Percentiles rank a stretch among this genome's conserved stretches.
Conservation (phyloP, 208 protist species). For the Tetramitus jugosus region DNA sequence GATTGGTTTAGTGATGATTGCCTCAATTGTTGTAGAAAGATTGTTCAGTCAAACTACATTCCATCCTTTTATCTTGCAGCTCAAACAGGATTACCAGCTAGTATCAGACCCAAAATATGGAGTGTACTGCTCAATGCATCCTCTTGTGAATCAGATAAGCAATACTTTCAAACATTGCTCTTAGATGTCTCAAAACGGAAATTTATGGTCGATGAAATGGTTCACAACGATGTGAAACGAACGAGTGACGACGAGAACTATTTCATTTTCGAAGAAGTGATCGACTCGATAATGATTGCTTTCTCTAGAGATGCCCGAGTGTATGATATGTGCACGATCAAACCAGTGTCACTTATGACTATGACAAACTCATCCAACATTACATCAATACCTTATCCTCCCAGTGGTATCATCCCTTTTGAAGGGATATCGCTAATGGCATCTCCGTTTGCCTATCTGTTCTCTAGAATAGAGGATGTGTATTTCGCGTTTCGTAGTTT, state of each 20-base stretch:
- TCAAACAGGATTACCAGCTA: background rate
- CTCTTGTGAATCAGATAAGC: background rate
- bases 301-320: constrained; percentile 24
- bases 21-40: background rate
- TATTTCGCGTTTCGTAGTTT: constrained; percentile 36
- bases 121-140: background rate
- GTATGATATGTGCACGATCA: background rate
- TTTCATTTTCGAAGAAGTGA: constrained; percentile 39
- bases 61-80: background rate
- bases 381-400: constrained; percentile 27
- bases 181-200: constrained; percentile 24
- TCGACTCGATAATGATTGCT: constrained; percentile 28
- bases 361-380: background rate
- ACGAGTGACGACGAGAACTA: constrained; percentile 33
- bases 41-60: background rate
- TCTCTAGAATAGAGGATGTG: constrained; percentile 19
- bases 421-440: constrained; percentile 27
- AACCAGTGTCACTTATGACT: constrained; percentile 3
- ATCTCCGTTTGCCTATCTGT: constrained; percentile 35
- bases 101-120: background rate
- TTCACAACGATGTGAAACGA: constrained; percentile 28
- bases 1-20: background rate
- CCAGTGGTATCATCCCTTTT: constrained; percentile 34
- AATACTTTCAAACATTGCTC: constrained; percentile 27
- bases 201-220: constrained; percentile 31